Conservation (phyloP, 306 rosid species). For the Argentina anserina region DNA sequence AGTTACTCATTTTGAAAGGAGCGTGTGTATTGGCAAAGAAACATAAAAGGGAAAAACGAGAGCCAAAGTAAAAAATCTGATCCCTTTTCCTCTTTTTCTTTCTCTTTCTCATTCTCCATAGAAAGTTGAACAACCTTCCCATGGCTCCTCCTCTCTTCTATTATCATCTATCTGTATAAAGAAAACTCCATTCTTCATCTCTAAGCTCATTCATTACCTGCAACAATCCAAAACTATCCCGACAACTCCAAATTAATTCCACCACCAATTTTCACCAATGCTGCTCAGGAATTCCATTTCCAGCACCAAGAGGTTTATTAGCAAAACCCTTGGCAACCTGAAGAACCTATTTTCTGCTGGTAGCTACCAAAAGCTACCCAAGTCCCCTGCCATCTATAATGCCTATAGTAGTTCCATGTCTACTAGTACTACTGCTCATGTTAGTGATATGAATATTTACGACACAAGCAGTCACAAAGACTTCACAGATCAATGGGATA, state of each 20-base stretch:
- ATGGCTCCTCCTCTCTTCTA: slow-evolving; percentile 43
- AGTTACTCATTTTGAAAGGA: slow-evolving; percentile 25
- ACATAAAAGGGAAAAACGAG: slow-evolving; percentile 22
- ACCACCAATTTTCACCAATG: slow-evolving; percentile 35
- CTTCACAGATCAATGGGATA: slow-evolving; percentile 37
- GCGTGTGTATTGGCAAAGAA: slow-evolving; percentile 45
- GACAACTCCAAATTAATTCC: slow-evolving; percentile 12
- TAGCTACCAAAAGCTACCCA: slow-evolving; percentile 64
- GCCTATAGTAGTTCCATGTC: slow-evolving; percentile 13
- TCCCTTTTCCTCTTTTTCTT: slow-evolving; percentile 9
- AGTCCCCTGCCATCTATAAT: slow-evolving; percentile 35
- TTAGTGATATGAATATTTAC: slow-evolving; percentile 21
- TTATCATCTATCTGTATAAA: slow-evolving; percentile 31
- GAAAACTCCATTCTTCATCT: slow-evolving; percentile 34
- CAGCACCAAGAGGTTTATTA: slow-evolving; percentile 71
- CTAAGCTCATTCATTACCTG: slow-evolving; percentile 24
- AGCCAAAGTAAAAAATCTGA: slow-evolving; percentile 16
- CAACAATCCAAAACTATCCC: slow-evolving; percentile 22
- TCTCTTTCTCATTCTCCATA: background rate
- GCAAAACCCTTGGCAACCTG: slow-evolving; percentile 57
- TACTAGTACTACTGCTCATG: background rate
- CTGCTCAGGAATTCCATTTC: slow-evolving; percentile 61
- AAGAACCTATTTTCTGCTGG: slow-evolving; percentile 56
- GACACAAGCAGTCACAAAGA: slow-evolving; percentile 29
- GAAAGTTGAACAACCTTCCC: slow-evolving; percentile 37